These are phyloP conservation scores for Spergularia bocconei DNA, from an alignment of 148 eudicot species.

Conservation along the genomic window DNA sequence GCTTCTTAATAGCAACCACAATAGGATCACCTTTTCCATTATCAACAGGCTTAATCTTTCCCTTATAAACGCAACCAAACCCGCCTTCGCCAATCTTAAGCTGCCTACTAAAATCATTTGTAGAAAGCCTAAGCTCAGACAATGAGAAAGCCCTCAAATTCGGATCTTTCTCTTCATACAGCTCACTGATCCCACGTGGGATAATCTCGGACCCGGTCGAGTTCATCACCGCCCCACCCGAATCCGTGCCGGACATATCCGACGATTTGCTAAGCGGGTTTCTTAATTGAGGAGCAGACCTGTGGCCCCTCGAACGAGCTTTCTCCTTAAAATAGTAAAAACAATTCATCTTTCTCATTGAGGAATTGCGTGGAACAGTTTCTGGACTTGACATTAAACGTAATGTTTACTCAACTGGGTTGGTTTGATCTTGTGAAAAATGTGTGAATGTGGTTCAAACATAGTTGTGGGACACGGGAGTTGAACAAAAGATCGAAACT, in stretches of 20 bases:
- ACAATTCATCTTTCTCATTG: constrained; percentile 54
- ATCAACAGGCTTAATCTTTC: constrained; percentile 49
- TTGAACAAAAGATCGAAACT: neutral
- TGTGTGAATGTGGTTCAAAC: neutral
- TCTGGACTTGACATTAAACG: constrained; percentile 3
- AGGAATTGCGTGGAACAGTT: constrained; percentile 17
- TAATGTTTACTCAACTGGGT: neutral
- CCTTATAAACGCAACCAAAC: constrained; percentile 77
- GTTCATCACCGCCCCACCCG: constrained; percentile 29
- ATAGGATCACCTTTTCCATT: constrained; percentile 33
- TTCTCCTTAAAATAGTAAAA: constrained; percentile 61
- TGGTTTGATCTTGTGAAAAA: neutral
- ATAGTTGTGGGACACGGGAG: constrained; percentile 10
- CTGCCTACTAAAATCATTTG: constrained; percentile 54
- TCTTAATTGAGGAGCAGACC: constrained; percentile 67
- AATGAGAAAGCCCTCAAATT: constrained; percentile 60
- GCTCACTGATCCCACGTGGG: constrained; percentile 49
- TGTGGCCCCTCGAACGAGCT: constrained; percentile 36
- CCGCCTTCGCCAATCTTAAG: constrained; percentile 95
- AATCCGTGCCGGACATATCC: constrained; percentile 32
- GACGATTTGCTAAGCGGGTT: constrained; percentile 43
- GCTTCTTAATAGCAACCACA: constrained; percentile 72
- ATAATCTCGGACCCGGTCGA: constrained; percentile 48
- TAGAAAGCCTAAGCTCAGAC: constrained; percentile 59
- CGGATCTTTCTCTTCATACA: constrained; percentile 66